Evolutionary conservation across 2,329 filamentous ascomycete genomes (phyloP), one percentile per base, ranked within the genome.

Genomic region (Calonectria crousiana): DNA sequence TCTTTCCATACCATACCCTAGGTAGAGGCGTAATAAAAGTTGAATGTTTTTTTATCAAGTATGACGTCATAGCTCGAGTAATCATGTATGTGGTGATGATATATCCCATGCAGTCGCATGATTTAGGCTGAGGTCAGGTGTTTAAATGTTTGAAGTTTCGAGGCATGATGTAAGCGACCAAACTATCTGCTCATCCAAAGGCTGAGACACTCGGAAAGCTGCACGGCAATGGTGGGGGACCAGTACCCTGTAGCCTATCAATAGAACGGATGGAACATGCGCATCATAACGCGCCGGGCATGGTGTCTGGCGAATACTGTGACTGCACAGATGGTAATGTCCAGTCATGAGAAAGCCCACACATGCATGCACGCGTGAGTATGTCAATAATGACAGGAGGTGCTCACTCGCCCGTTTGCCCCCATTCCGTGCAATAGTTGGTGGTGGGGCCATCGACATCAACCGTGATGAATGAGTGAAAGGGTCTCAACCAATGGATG

Each of bases 1-100:
- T 60, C 56, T 11, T 23, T 23, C 56, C n/a, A n/a, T n/a, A n/a
- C 70, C 73, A 77, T 44, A 72, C 72, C 69, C 60, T 74, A 77
- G 75, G 64, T 78, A 75, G 76, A 78, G 79, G 79, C 79, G 79
- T 79, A 81, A 81, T 79, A 81, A 81, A 81, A 81, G 79, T 81
- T 74, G 28, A 47, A 72, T 77, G 72, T 77, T 75, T 74, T 67
- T 65, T 73, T 34, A 64, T 64, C 51, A 51, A 20, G 67, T 70
- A 62, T 72, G 71, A 72, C 51, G 71, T 69, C 65, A 69, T 58
- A 6, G 28, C 16, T 47, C 20, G 8, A 53, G 56, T 70, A 56
- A 64, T 52, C 18, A 14, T 52, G 26, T 53, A 58, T 74, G 56
- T 72, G 41, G 52, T 66, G 36, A 56, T 67, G 44, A 41, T 69